A percentile compares a stretch with the other conserved stretches of the same genome.
Evolutionary conservation across 371 early-diverging fungal genomes (phyloP).

Genomic region (Rhizomucor pusillus): DNA sequence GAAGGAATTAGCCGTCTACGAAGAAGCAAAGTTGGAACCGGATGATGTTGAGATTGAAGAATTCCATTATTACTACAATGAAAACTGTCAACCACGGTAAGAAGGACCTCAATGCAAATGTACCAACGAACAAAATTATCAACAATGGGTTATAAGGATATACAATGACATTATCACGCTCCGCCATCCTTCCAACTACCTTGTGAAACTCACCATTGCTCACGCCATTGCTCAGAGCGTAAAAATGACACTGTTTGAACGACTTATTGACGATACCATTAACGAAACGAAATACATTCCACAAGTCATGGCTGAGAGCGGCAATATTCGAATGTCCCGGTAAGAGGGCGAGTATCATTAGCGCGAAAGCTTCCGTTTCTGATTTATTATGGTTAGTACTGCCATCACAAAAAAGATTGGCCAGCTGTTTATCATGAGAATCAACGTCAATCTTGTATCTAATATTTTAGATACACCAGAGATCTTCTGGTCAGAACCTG

Average conservation of each 20-base stretch:
- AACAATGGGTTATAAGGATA: conserved; percentile 19
- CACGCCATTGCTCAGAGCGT: conserved; percentile 88
- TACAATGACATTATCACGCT: conserved; percentile 59
- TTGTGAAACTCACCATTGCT: conserved; percentile 74
- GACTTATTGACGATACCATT: conserved; percentile 80
- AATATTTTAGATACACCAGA: conserved; percentile 87
- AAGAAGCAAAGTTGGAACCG: conserved; percentile 62
- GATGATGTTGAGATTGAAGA: conserved; percentile 87
- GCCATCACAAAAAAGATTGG: conserved; percentile 67
- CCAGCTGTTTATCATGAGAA: conserved; percentile 80
- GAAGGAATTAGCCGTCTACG: conserved; percentile 63
- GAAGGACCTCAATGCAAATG: neutral
- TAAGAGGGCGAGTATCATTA: conserved; percentile 7
- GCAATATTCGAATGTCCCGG: conserved; percentile 75
- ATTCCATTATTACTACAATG: conserved; percentile 88
- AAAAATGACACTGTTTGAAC: conserved; percentile 82
- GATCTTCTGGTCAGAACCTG: conserved; percentile 86
- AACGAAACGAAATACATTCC: conserved; percentile 85
- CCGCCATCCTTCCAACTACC: conserved; percentile 51
- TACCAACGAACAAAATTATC: no score
- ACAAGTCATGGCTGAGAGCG: conserved; percentile 78
- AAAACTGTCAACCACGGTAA: conserved; percentile 67
- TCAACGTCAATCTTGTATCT: conserved; percentile 85
- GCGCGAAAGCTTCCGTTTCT: neutral
- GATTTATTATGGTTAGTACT: conserved; percentile 27